phyloP scores from a whole-genome alignment of 2,329 filamentous ascomycete species.

The Arthrocladium fulminans region DNA sequence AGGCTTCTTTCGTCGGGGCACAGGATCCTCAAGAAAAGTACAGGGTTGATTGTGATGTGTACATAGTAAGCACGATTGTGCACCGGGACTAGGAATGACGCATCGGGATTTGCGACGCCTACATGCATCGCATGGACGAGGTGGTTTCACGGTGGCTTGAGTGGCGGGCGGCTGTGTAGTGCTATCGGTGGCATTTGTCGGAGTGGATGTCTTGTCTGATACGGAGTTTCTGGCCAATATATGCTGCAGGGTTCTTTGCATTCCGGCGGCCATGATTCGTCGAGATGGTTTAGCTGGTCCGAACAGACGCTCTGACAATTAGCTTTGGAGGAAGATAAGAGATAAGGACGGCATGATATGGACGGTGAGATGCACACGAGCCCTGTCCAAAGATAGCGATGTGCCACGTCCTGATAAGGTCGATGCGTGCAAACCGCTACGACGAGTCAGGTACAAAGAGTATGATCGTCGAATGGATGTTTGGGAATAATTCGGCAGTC shows the following conservation, averaged over 20 bases:
- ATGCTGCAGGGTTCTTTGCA: constrained; percentile 10
- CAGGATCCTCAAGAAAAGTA: constrained; percentile 22
- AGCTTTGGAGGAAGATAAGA: constrained; percentile 7
- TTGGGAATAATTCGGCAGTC: neutral
- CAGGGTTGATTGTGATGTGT: constrained; percentile 20
- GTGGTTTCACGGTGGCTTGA: constrained; percentile 9
- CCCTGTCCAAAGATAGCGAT: neutral
- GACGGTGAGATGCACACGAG: neutral
- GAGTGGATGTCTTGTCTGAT: constrained; percentile 1
- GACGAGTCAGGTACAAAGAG: neutral
- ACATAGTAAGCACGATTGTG: constrained; percentile 9
- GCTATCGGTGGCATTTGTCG: constrained; percentile 4
- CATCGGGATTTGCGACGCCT: constrained; percentile 22
- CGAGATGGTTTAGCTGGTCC: neutral
- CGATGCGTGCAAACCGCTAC: neutral
- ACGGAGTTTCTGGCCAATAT: constrained; percentile 10
- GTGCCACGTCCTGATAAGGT: constrained; percentile 5
- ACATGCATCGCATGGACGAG: constrained; percentile 21
- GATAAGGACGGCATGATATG: constrained; percentile 8
- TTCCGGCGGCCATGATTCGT: constrained; percentile 6
- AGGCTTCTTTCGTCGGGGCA: constrained; percentile 18
- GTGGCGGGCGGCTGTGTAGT: constrained; percentile 4
- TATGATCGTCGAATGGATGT: neutral
- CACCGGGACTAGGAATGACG: constrained; percentile 13
- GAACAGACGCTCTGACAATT: neutral